These are phyloP conservation scores for Tanacetum coccineum DNA, from an alignment of 129 eudicot species.

Conservation along the genomic window DNA sequence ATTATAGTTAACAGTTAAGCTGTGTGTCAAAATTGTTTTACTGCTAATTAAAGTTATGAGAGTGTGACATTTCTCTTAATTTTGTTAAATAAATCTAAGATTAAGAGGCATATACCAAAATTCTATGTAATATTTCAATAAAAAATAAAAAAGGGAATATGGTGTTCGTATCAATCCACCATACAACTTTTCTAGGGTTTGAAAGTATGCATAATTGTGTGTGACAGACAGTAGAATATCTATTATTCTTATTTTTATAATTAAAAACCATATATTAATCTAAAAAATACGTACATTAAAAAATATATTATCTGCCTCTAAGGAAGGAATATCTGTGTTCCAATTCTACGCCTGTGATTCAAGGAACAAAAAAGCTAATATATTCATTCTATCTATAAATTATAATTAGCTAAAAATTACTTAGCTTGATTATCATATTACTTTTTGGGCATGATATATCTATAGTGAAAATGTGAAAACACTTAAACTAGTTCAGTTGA, in stretches of 20 bases:
- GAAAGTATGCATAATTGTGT: conserved; percentile 52
- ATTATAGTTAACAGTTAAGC: too few species aligned
- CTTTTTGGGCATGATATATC: too few species aligned
- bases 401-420: not conserved
- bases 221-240: conserved; percentile 29
- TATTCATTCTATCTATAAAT: not conserved
- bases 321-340: conserved; percentile 77
- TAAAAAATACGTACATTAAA: conserved; percentile 27
- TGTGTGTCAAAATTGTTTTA: too few species aligned
- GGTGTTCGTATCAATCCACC: conserved; percentile 59
- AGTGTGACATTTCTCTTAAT: conserved; percentile 1
- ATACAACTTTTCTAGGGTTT: conserved; percentile 39
- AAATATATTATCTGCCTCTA: conserved; percentile 44
- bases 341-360: conserved; percentile 72
- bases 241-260: conserved; percentile 13
- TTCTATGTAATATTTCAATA: too few species aligned
- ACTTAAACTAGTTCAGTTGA: too few species aligned
- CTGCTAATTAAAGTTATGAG: too few species aligned
- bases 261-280: conserved; percentile 32
- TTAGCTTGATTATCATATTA: too few species aligned
- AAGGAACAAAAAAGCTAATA: conserved; percentile 26
- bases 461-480: too few species aligned
- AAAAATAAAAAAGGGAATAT: conserved; percentile 28
- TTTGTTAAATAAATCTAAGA: not conserved
- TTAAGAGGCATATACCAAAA: not conserved